Percentiles rank a stretch among this genome's conserved stretches.
These are phyloP conservation scores for Plectosphaerella sp. DNA, from an alignment of 2,329 filamentous ascomycete genomes.

Conservation along the genomic window DNA sequence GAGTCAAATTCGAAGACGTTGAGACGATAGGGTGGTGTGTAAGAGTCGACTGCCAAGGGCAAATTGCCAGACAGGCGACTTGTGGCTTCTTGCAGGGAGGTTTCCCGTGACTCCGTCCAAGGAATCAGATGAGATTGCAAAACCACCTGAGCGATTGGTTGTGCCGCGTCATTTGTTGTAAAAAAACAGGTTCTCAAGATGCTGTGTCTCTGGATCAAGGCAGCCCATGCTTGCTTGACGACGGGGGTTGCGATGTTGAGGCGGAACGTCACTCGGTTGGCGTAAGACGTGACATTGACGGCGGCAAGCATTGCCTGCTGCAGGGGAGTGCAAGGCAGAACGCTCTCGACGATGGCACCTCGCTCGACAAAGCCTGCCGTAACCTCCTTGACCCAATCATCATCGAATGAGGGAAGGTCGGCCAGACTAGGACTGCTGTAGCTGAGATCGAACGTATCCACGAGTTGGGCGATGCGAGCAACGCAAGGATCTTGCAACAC, in stretches of 20 bases:
- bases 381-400: neutral
- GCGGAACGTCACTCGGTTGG: slow-evolving; percentile 65
- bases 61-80: slow-evolving; percentile 34
- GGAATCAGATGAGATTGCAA: slow-evolving; percentile 39
- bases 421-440: neutral
- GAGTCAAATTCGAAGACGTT: slow-evolving; percentile 30
- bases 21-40: slow-evolving; percentile 39
- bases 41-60: slow-evolving; percentile 35
- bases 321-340: slow-evolving; percentile 80
- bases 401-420: slow-evolving; percentile 12
- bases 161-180: slow-evolving; percentile 52
- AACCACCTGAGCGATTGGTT: slow-evolving; percentile 70
- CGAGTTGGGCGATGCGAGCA: slow-evolving; percentile 47
- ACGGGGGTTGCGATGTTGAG: slow-evolving; percentile 43
- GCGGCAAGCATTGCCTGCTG: slow-evolving; percentile 84
- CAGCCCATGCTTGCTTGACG: slow-evolving; percentile 58
- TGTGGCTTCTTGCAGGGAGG: slow-evolving; percentile 28
- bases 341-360: slow-evolving; percentile 37
- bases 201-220: slow-evolving; percentile 61
- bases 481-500: slow-evolving; percentile 67
- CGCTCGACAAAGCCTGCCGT: slow-evolving; percentile 19
- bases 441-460: neutral
- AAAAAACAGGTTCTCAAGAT: slow-evolving; percentile 77
- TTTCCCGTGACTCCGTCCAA: slow-evolving; percentile 32
- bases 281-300: slow-evolving; percentile 53